Percentiles rank a stretch among this genome's conserved stretches.
These are phyloP conservation scores for Aspergillus diversus DNA, from an alignment of 495 filamentous ascomycete genomes.

Conservation along the genomic window DNA sequence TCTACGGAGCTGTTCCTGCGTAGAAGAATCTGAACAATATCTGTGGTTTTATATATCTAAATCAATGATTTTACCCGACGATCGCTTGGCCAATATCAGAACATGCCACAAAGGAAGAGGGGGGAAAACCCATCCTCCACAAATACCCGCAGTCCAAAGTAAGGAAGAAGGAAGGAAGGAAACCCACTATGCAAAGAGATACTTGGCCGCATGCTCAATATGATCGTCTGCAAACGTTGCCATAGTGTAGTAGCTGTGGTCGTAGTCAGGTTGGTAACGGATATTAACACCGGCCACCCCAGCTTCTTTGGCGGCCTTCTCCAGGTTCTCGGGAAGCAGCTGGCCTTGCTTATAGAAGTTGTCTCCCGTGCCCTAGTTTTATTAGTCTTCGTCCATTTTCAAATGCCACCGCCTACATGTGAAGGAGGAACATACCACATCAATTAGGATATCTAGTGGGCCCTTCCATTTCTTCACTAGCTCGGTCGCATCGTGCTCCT, in stretches of 20 bases:
- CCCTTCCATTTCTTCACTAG: slow-evolving; percentile 75
- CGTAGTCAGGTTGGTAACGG: slow-evolving; percentile 89
- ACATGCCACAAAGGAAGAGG: slow-evolving; percentile 8
- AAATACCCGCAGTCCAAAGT: neutral
- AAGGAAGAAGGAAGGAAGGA: slow-evolving; percentile 20
- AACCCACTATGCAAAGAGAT: slow-evolving; percentile 64
- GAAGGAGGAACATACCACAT: slow-evolving; percentile 59
- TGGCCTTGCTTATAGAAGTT: slow-evolving; percentile 95
- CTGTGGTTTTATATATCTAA: slow-evolving; percentile 1
- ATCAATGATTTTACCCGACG: slow-evolving; percentile 17
- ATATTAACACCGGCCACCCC: slow-evolving; percentile 69
- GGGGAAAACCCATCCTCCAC: neutral
- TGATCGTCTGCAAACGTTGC: slow-evolving; percentile 87
- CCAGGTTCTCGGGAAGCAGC: slow-evolving; percentile 91
- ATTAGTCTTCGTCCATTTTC: neutral
- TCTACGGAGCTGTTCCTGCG: too few species aligned
- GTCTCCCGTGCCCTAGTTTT: slow-evolving; percentile 76
- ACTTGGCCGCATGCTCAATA: slow-evolving; percentile 86
- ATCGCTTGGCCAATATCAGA: slow-evolving; percentile 24
- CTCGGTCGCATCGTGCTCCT: slow-evolving; percentile 90
- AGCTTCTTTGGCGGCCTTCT: slow-evolving; percentile 71
- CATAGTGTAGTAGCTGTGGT: slow-evolving; percentile 97
- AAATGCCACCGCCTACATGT: neutral
- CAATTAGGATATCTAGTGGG: slow-evolving; percentile 74
- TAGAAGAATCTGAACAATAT: too few species aligned